Percentiles rank a stretch among this genome's conserved stretches.
Evolutionary conservation across 805 yeast genomes (phyloP).

Genomic region (Candida boidinii): DNA sequence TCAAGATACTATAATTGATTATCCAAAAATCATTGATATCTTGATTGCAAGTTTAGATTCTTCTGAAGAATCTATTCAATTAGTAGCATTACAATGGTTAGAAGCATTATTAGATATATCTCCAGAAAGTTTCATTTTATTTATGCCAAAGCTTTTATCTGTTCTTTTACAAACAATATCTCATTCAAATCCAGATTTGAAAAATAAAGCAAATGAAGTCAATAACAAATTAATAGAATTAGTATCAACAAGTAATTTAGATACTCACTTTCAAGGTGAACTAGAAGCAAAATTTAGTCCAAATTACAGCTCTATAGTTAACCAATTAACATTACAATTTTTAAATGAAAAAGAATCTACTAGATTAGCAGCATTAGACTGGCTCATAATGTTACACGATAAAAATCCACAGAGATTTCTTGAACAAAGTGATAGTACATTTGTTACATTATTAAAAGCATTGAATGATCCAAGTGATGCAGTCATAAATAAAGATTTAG

Average conservation of each 20-base stretch:
- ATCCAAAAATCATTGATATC: conserved; percentile 71
- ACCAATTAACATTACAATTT: conserved; percentile 65
- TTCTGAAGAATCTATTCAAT: conserved; percentile 66
- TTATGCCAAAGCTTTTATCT: conserved; percentile 66
- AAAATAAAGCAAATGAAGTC: conserved; percentile 46
- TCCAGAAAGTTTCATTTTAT: conserved; percentile 66
- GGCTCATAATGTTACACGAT: conserved; percentile 77
- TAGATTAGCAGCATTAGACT: conserved; percentile 75
- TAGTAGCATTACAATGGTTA: conserved; percentile 78
- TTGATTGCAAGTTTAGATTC: conserved; percentile 73
- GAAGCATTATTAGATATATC: conserved; percentile 63
- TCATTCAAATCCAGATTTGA: conserved; percentile 39
- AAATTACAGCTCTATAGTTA: conserved; percentile 55
- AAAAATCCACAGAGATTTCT: conserved; percentile 54
- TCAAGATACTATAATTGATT: conserved; percentile 78
- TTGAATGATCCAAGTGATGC: conserved; percentile 61
- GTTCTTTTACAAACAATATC: conserved; percentile 58
- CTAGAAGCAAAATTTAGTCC: conserved; percentile 30
- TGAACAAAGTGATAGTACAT: conserved; percentile 52
- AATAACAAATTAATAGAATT: conserved; percentile 48
- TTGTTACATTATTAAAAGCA: conserved; percentile 71
- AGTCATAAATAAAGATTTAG: conserved; percentile 67
- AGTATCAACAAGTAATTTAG: conserved; percentile 25
- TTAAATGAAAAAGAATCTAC: conserved; percentile 72
- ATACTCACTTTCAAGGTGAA: conserved; percentile 31